Base-by-base conservation (phyloP, 2,329 filamentous ascomycete species). In the Botrytis byssoidea region DNA sequence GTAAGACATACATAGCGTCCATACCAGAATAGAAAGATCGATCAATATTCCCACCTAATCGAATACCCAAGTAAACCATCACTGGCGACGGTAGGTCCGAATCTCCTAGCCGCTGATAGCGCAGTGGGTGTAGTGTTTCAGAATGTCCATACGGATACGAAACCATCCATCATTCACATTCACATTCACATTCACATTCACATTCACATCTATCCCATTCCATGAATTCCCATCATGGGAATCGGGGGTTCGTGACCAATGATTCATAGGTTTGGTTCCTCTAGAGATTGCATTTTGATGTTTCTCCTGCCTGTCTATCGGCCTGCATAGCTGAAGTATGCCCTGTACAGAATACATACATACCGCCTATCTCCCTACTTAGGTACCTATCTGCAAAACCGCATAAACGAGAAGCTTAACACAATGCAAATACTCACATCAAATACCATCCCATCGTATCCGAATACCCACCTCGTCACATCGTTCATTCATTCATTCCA, bases 101-200 rank as follows among this genome's bases (percentile, higher is more conserved):
- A 60, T 46, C 57, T 29, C 48, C 37, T 22, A 25, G 29, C 55
- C 69, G 42, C 65, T 67, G 42, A 46, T 51, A 51, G 46, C 65
- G 46, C 42, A 51, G 61, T 64, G 40, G 61, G 61, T 64, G 61
- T 64, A 9, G 8, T 64, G 61, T 64, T 64, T 64, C 61, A 64
- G 37, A 63, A 20, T 44, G 4, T 16, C 37, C 37, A 64, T n/a
- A 64, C 61, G 60, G 37, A 64, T 64, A 64, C 60, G 60, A 64
- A 44, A 51, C 35, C 25, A 35, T 40, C 40, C 48, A n/a, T 8
- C 64, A 32, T n/a, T 9, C 37, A 42, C 35, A 25, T 42, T 51
- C 46, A 51, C 37, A 37, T 37, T 37, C 37, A 42, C 35, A 25
- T 42, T 51, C 46, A 51, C 37, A 37, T 37, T 37, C 37, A 37